Conservation (phyloP, 305 asterid genomes). For the Ilex paraguariensis region DNA sequence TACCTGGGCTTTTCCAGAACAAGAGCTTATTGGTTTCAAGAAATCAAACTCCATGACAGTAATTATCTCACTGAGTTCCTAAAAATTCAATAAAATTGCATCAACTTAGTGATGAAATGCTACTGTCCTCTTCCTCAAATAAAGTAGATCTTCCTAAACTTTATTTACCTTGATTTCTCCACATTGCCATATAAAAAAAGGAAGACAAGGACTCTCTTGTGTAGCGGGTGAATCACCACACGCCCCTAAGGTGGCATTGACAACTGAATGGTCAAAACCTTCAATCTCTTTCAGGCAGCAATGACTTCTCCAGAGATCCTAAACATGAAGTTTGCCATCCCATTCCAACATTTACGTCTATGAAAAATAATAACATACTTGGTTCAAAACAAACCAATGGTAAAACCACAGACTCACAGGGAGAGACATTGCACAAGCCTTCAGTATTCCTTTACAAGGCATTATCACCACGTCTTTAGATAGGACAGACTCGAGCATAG, state of each 20-base stretch:
- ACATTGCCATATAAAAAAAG: conserved; percentile 76
- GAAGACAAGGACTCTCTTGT: conserved; percentile 62
- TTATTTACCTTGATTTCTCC: conserved; percentile 63
- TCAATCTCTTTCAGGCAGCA: conserved; percentile 68
- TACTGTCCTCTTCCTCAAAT: neutral
- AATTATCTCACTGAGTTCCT: conserved; percentile 61
- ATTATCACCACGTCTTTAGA: conserved; percentile 51
- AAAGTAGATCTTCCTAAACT: neutral
- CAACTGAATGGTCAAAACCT: conserved; percentile 77
- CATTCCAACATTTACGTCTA: conserved; percentile 7
- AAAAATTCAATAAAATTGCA: conserved; percentile 5
- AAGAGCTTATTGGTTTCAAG: conserved; percentile 49
- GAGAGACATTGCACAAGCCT: conserved; percentile 78
- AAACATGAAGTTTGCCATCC: conserved; percentile 14
- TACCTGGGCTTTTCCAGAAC: conserved; percentile 77
- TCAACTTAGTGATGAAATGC: neutral
- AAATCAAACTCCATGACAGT: conserved; percentile 83
- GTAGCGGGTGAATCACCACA: conserved; percentile 71
- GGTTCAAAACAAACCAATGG: conserved; percentile 2
- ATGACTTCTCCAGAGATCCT: conserved; percentile 95
- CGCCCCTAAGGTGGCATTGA: conserved; percentile 71
- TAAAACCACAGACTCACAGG: conserved; percentile 50
- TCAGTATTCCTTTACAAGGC: conserved; percentile 84
- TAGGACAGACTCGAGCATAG: conserved; percentile 50
- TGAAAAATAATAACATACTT: conserved; percentile 6